Evolutionary conservation across 306 rosid genomes (phyloP), one percentile per base, ranked within the genome.

Genomic region (Purshia tridentata): DNA sequence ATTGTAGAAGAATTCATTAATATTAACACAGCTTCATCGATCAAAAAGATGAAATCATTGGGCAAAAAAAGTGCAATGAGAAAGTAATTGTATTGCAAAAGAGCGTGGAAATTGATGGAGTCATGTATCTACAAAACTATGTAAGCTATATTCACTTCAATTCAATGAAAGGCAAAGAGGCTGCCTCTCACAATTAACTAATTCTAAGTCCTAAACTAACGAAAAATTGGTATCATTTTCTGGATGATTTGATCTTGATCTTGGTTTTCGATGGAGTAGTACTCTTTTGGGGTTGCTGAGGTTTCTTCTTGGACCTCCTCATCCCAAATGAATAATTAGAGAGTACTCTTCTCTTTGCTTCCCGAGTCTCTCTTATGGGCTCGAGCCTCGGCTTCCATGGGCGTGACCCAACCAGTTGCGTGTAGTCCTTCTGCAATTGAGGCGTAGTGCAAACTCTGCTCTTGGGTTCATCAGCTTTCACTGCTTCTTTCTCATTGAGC

Each of bases 381-480:
- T 80, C 83, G 0, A 82, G 78, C 73, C 66, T 80, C 2, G 87
- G 87, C 75, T 83, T 73, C 87, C 87, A 83, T 42, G 19, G 68
- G 64, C 74, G 75, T 0, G 74, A 20, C 8, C 79, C 74, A 7
- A 80, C 87, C 12, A 83, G 80, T 37, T 79, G 84, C 3, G 74
- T 35, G 48, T 83, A 83, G 29, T 73, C 87, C 46, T 76, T 83
- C 18, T 73, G 61, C 49, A 83, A 77, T 45, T 76, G 87, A 8
- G 82, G 69, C 20, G 87, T 80, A 1, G 74, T 83, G 29, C 87
- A 83, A 8, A 80, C 58, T 60, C 42, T 29, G 66, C 73, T 58
- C 44, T 51, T 58, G 48, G 62, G 20, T 18, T 71, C 9, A 16
- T 37, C 40, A 6, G 29, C 13, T 23, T 59, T 55, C 1, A 14